Conservation (phyloP, 2,329 filamentous ascomycete species). For the Pseudogymnoascus sp. region DNA sequence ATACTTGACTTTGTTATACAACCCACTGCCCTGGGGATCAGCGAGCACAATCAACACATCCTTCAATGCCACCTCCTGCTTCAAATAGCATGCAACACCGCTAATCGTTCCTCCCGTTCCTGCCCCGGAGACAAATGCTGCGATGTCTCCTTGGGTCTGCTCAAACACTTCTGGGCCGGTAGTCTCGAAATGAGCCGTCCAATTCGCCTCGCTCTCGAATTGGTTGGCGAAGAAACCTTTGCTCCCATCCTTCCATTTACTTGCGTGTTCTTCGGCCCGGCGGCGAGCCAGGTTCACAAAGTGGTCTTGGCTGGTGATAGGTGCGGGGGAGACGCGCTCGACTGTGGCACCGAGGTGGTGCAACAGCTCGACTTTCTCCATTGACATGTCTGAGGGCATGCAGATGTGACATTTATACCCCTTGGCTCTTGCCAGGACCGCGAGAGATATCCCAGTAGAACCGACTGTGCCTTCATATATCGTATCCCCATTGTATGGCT, state of each 20-base stretch:
- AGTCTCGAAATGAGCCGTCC: constrained; percentile 68
- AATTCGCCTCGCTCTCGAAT: constrained; percentile 89
- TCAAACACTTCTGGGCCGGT: constrained; percentile 85
- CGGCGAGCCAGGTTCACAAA: constrained; percentile 87
- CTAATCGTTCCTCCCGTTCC: constrained; percentile 92
- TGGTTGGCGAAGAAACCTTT: constrained; percentile 92
- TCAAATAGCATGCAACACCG: constrained; percentile 76
- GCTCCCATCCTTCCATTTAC: constrained; percentile 49
- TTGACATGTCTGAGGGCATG: constrained; percentile 88
- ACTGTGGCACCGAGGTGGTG: constrained; percentile 87
- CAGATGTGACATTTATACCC: constrained; percentile 93
- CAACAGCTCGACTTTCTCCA: constrained; percentile 83
- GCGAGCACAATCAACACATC: constrained; percentile 63
- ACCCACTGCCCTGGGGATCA: constrained; percentile 86
- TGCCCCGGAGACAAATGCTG: constrained; percentile 88
- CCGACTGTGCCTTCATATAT: constrained; percentile 98
- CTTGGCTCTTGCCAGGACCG: constrained; percentile 75
- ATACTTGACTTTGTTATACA: constrained; percentile 86
- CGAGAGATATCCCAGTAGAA: constrained; percentile 90
- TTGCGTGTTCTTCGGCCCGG: constrained; percentile 68
- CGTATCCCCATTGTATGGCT: constrained; percentile 76
- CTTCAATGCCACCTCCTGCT: constrained; percentile 43
- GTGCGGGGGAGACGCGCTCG: constrained; percentile 80
- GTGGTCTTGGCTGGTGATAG: constrained; percentile 87
- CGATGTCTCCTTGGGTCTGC: constrained; percentile 66